A percentile compares a stretch with the other conserved stretches of the same genome.
Evolutionary conservation across 192 early-diverging fungal species (phyloP).

Genomic region (Entomortierella beljakovae): DNA sequence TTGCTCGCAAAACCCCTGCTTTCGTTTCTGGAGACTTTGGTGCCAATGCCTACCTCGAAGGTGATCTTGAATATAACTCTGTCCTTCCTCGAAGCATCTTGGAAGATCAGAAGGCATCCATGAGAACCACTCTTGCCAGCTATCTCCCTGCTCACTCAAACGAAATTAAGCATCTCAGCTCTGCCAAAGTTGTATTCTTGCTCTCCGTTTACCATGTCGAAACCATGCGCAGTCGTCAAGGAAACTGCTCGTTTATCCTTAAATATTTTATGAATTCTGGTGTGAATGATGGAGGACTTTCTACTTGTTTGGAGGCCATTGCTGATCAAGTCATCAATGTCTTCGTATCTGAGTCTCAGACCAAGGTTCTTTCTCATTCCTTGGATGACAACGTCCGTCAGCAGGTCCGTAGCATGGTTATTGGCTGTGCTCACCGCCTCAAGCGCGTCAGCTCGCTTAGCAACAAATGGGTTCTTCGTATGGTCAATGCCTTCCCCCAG

Average conservation of each 20-base stretch:
- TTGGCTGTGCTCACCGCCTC: constrained; percentile 76
- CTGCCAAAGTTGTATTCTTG: constrained; percentile 83
- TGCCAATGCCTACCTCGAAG: constrained; percentile 82
- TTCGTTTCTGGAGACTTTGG: constrained; percentile 74
- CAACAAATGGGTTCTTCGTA: constrained; percentile 68
- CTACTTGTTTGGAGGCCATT: constrained; percentile 81
- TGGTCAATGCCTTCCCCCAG: constrained; percentile 76
- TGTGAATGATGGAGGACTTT: constrained; percentile 79
- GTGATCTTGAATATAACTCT: constrained; percentile 89
- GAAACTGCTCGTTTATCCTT: constrained; percentile 77
- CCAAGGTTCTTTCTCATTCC: constrained; percentile 62
- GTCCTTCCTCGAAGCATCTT: constrained; percentile 67
- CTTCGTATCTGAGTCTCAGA: constrained; percentile 64
- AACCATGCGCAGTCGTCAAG: constrained; percentile 74
- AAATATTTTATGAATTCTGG: constrained; percentile 91
- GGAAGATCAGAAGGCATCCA: constrained; percentile 64
- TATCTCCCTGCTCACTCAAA: constrained; percentile 66
- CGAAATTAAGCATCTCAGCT: constrained; percentile 72
- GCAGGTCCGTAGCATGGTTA: constrained; percentile 73
- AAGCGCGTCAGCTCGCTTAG: constrained; percentile 75
- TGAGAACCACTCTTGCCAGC: constrained; percentile 66
- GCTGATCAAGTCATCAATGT: constrained; percentile 70
- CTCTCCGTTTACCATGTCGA: constrained; percentile 89
- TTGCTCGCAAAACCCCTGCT: constrained; percentile 89
- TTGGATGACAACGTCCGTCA: constrained; percentile 60